A percentile compares a stretch with the other conserved stretches of the same genome.
Evolutionary conservation across 75 land plant species (phyloP).

Genomic region (Picea glauca): DNA sequence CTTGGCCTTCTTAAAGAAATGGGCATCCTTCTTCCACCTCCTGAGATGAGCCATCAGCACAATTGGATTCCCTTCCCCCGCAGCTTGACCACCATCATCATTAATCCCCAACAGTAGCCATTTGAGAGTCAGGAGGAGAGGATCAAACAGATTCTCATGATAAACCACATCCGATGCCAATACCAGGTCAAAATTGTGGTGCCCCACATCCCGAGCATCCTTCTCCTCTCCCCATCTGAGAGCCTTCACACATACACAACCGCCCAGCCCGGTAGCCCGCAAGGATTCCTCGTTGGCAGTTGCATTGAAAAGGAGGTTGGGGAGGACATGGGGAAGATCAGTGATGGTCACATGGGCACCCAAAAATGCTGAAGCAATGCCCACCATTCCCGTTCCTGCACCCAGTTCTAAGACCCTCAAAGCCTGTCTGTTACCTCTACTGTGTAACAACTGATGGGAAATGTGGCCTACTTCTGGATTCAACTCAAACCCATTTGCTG

Average conservation of each 20-base stretch:
- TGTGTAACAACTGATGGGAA: neutral
- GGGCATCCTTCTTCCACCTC: slow-evolving; percentile 94
- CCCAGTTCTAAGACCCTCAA: slow-evolving; percentile 86
- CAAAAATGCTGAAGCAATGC: slow-evolving; percentile 70
- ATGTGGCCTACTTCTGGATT: neutral
- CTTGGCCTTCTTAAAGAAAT: slow-evolving; percentile 81
- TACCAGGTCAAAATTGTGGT: slow-evolving; percentile 42
- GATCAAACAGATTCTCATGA: slow-evolving; percentile 71
- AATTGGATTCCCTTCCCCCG: slow-evolving; percentile 11
- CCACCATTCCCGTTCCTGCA: slow-evolving; percentile 95
- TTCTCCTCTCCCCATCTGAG: slow-evolving; percentile 75
- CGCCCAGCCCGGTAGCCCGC: slow-evolving; percentile 32
- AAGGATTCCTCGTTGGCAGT: slow-evolving; percentile 36
- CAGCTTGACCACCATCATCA: neutral
- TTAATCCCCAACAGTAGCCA: slow-evolving; percentile 30
- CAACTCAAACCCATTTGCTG: neutral
- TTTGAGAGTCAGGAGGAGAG: slow-evolving; percentile 63
- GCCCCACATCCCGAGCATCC: slow-evolving; percentile 31
- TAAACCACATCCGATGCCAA: slow-evolving; percentile 90
- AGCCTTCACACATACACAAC: slow-evolving; percentile 38
- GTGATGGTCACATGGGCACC: slow-evolving; percentile 72
- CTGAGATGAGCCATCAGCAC: slow-evolving; percentile 84
- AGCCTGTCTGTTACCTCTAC: slow-evolving; percentile 5
- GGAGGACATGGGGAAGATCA: slow-evolving; percentile 82
- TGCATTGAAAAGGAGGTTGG: slow-evolving; percentile 68